phyloP scores from a whole-genome alignment of 768 basidiomycete genomes.

The Mrakia hoshinonis region DNA sequence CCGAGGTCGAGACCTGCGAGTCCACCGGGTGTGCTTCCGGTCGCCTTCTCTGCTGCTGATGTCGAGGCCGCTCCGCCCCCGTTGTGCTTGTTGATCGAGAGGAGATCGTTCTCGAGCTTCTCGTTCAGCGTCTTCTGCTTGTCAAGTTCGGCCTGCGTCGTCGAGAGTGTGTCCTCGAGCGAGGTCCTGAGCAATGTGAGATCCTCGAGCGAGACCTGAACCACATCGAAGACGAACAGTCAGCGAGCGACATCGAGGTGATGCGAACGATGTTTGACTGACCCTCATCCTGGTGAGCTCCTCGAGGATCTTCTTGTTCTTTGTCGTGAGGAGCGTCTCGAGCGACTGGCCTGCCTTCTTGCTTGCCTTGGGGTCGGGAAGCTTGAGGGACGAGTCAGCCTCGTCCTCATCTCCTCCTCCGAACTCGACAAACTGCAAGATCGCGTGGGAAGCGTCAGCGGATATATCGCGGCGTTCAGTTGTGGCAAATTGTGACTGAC shows the following conservation, averaged over 20 bases:
- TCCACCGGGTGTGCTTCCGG: slow-evolving; percentile 45
- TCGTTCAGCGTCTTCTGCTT: slow-evolving; percentile 76
- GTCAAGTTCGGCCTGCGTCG: slow-evolving; percentile 57
- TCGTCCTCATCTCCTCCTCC: slow-evolving; percentile 71
- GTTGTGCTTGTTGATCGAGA: slow-evolving; percentile 61
- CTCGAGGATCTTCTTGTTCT: slow-evolving; percentile 86
- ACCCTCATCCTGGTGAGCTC: slow-evolving; percentile 87
- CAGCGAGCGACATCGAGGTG: not conserved
- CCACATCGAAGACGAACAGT: not conserved
- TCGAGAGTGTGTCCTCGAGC: slow-evolving; percentile 53
- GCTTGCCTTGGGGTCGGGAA: slow-evolving; percentile 83
- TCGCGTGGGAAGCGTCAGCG: not conserved
- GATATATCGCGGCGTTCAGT: not conserved
- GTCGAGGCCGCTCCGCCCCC: not conserved
- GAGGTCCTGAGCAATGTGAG: slow-evolving; percentile 60
- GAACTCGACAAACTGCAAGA: slow-evolving; percentile 84
- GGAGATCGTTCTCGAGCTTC: slow-evolving; percentile 79
- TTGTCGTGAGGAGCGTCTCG: slow-evolving; percentile 79
- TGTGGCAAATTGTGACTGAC: slow-evolving; percentile 43
- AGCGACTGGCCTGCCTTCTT: slow-evolving; percentile 71
- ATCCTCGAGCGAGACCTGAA: slow-evolving; percentile 66
- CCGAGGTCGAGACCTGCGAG: slow-evolving; percentile 68
- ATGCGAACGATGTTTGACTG: not conserved
- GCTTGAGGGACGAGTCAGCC: slow-evolving; percentile 43
- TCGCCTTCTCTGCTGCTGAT: not conserved